These are phyloP conservation scores for Fabrea salina DNA, from an alignment of 169 alveolate species.

Conservation along the genomic window DNA sequence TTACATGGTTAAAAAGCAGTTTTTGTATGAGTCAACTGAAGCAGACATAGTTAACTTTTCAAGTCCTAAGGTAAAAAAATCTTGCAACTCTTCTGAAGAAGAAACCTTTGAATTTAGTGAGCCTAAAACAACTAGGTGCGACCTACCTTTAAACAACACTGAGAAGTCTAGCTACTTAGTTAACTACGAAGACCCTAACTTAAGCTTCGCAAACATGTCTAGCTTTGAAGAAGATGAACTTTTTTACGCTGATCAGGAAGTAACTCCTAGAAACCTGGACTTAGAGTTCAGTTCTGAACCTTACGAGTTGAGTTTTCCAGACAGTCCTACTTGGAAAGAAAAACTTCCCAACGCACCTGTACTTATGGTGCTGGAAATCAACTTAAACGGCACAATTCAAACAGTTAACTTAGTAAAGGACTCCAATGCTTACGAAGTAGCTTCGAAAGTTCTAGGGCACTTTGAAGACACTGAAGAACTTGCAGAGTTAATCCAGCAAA, in stretches of 20 bases:
- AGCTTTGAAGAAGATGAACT: background rate
- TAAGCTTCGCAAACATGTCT: conserved; percentile 5
- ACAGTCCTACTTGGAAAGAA: conserved; percentile 19
- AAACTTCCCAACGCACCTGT: conserved; percentile 26
- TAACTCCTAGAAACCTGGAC: background rate
- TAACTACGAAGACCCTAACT: too few relatives aligned
- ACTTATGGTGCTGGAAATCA: background rate
- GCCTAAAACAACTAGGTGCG: background rate
- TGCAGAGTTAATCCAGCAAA: background rate
- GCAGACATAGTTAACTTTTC: background rate
- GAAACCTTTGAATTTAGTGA: background rate
- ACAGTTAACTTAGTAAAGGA: background rate
- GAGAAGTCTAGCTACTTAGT: background rate
- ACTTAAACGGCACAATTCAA: background rate
- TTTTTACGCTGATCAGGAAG: too few relatives aligned
- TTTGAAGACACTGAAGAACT: background rate
- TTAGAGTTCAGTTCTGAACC: background rate
- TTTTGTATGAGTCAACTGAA: too few relatives aligned
- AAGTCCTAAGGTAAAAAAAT: background rate
- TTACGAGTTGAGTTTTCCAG: too few relatives aligned
- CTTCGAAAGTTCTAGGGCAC: background rate
- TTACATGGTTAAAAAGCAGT: conserved; percentile 12
- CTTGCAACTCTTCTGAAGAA: too few relatives aligned
- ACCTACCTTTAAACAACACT: too few relatives aligned
- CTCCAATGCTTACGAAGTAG: background rate